Evolutionary conservation across 306 rosid species (phyloP).

Genomic region (Dicorynia guianensis): DNA sequence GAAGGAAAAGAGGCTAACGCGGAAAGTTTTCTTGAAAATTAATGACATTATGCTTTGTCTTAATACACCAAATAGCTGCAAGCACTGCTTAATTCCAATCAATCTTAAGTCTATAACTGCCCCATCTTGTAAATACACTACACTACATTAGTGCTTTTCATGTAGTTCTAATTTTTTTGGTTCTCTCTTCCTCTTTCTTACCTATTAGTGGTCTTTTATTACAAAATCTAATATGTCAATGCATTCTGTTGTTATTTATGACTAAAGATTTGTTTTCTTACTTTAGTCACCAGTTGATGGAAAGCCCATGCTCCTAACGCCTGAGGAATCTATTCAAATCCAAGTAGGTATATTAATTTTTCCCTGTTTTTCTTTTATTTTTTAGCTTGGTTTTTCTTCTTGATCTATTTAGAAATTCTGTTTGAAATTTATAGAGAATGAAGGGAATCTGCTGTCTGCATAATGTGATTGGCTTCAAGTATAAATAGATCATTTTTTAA

Average conservation of each 20-base stretch:
- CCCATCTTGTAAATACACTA: not conserved
- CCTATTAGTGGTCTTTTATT: constrained; percentile 8
- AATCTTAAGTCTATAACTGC: not conserved
- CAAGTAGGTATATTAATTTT: constrained; percentile 62
- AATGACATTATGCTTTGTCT: not conserved
- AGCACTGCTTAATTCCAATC: not conserved
- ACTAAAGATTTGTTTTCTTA: constrained; percentile 38
- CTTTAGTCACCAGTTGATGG: constrained; percentile 95
- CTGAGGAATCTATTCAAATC: constrained; percentile 94
- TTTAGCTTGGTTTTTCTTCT: constrained; percentile 2
- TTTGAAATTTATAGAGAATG: constrained; percentile 18
- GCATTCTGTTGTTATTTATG: constrained; percentile 39
- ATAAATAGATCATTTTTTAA: constrained; percentile 26
- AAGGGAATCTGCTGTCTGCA: not conserved
- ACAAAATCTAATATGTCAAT: constrained; percentile 6
- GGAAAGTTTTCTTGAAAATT: not conserved
- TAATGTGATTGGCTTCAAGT: constrained; percentile 27
- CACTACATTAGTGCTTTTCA: not conserved
- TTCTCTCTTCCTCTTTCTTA: not conserved
- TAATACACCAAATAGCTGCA: not conserved
- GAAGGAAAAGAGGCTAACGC: not conserved
- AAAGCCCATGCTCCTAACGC: constrained; percentile 96
- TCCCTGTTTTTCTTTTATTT: constrained; percentile 7
- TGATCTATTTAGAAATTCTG: not conserved
- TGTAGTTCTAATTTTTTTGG: constrained; percentile 2